Evolutionary conservation across 2,329 filamentous ascomycete genomes (phyloP), one percentile per base, ranked within the genome.

Genomic region (Ambrosiella xylebori): DNA sequence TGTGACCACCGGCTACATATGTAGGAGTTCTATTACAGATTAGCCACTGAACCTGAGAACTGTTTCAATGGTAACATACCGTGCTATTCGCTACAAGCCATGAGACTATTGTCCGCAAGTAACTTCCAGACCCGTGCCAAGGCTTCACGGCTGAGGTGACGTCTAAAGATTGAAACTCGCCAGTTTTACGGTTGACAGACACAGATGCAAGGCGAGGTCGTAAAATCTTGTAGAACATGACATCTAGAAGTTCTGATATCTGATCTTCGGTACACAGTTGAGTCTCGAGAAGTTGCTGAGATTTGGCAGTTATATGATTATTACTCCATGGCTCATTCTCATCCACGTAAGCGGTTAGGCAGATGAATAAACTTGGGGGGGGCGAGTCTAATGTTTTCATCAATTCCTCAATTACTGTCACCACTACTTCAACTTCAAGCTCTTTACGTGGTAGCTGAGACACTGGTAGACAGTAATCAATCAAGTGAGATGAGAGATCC

Each of bases 1-100:
- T 86, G 70, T 2, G 80, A 80, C 84, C 86, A 91, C 63, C 81
- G 71, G 9, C 72, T 66, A 61, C 76, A 69, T 8, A 85, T 68
- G 7, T 74, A 65, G 1, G 64, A 39, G 54, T 66, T 63, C 74
- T 79, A 15, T 8, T 36, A 36, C 37, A 17, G 7, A 19, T 38
- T 50, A 36, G 19, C 44, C 7, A 41, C 40, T 41, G 19, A 15
- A 47, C 19, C 19, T 11, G 2, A 8, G 13, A 3, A 13, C 13
- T 6, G 39, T 27, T 35, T 11, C 13, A 35, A 19, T 13, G 15
- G 36, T 9, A 44, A 35, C 55, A 36, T 57, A 60, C 59, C 19
- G 50, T 39, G 44, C 59, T 51, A 11, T 44, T 50, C 8, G 41
- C 39, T n/a, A 60, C 65, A 45, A 63, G 62, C 61, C 50, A 56